These are phyloP conservation scores for Plantago coronopus DNA, from an alignment of 305 asterid species.

Conservation along the genomic window DNA sequence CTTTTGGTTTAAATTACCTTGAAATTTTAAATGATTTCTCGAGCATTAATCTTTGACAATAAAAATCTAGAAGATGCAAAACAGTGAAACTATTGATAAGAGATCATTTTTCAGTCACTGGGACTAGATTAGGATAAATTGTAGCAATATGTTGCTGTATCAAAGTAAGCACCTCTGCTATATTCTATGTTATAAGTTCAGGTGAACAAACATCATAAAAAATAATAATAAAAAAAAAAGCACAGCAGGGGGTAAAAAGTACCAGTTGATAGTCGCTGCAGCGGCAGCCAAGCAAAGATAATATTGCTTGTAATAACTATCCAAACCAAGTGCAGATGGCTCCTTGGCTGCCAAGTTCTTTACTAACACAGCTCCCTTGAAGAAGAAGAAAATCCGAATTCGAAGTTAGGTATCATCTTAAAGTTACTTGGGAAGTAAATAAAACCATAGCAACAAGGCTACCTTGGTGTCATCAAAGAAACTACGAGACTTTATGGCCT, in stretches of 20 bases:
- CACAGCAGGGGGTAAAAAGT: conserved; percentile 27
- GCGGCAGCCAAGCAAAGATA: conserved; percentile 98
- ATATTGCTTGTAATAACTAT: conserved; percentile 82
- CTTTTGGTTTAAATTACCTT: conserved; percentile 11
- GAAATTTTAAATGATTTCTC: conserved; percentile 16
- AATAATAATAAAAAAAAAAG: too few relatives aligned
- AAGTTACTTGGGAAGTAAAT: conserved; percentile 18
- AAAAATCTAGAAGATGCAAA: conserved; percentile 15
- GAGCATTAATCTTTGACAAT: conserved; percentile 11
- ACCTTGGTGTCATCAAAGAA: conserved; percentile 98
- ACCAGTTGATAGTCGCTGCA: conserved; percentile 95
- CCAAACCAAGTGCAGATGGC: conserved; percentile 95
- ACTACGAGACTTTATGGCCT: conserved; percentile 79
- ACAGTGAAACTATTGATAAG: conserved; percentile 13
- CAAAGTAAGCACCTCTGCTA: conserved; percentile 6
- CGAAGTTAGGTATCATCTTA: conserved; percentile 27
- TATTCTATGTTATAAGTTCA: conserved; percentile 7
- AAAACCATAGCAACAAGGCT: conserved; percentile 27
- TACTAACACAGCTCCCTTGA: conserved; percentile 77
- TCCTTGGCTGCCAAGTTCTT: conserved; percentile 87
- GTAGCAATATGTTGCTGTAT: conserved; percentile 16
- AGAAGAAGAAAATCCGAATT: conserved; percentile 26
- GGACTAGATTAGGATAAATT: conserved; percentile 14
- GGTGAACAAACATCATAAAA: conserved; percentile 21
- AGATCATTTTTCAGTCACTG: conserved; percentile 10